A percentile compares a stretch with the other conserved stretches of the same genome.
phyloP scores from a whole-genome alignment of 1,139 yeast species.

The Sugiyamaella paludigena region DNA sequence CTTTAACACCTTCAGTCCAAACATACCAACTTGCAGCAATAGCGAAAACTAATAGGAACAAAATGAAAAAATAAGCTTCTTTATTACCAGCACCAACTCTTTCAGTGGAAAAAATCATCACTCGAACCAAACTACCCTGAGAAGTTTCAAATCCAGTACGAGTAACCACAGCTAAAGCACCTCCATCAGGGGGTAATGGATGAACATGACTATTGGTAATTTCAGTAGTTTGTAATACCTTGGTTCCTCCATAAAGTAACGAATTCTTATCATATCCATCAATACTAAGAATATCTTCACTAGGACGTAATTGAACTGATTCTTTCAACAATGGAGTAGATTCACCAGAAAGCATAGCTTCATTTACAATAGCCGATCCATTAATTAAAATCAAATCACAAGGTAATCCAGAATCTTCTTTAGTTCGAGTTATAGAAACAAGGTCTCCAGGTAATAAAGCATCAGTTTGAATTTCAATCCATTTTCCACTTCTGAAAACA shows the following conservation, averaged over 20 bases:
- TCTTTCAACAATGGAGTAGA: slow-evolving; percentile 95
- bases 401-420: slow-evolving; percentile 92
- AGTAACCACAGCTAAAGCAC: slow-evolving; percentile 86
- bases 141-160: slow-evolving; percentile 98
- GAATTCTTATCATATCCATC: slow-evolving; percentile 90
- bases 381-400: slow-evolving; percentile 85
- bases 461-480: slow-evolving; percentile 70
- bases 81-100: slow-evolving; percentile 94
- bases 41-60: slow-evolving; percentile 86
- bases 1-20: slow-evolving; percentile 95
- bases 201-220: slow-evolving; percentile 52
- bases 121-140: slow-evolving; percentile 95
- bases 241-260: slow-evolving; percentile 92
- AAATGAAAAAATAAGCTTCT: slow-evolving; percentile 88
- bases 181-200: slow-evolving; percentile 69
- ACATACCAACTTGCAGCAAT: slow-evolving; percentile 97
- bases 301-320: slow-evolving; percentile 80
- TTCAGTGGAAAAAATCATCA: slow-evolving; percentile 96
- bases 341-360: slow-evolving; percentile 98
- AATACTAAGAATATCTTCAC: slow-evolving; percentile 60
- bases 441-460: slow-evolving; percentile 89
- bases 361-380: slow-evolving; percentile 92
- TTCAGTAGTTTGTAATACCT: slow-evolving; percentile 84
- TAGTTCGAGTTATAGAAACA: slow-evolving; percentile 82
- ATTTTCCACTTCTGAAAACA: slow-evolving; percentile 65